Base-by-base conservation (phyloP, 164 flowering plant genomes). In the Cinnamomum micranthum region DNA sequence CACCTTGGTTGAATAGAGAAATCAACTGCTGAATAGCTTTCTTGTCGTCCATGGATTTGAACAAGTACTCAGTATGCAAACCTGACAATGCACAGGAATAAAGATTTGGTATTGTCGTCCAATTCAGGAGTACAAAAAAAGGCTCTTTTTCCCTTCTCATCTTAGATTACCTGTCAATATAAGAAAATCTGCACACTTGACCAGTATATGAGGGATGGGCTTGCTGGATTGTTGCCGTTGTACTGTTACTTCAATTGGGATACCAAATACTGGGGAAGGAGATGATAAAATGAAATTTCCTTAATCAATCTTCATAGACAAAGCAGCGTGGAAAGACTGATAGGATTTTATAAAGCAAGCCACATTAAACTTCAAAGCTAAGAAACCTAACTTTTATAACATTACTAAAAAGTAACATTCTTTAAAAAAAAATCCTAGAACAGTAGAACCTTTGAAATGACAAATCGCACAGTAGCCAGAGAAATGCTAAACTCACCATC, bases 101-200 rank as follows among this genome's bases (percentile, higher is more conserved):
- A 41, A 15, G 10, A 27, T 20, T 62, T 47, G 4, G 13, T 4
- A 19, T n/a, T 50, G n/a, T 20, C 19, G 1, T 70, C 69, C 27
- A 23, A 63, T 55, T 41, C 60, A 65, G 41, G 19, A 69, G 41
- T 20, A 41, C 10, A 6, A 23, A 23, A 4, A 69, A 69, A 31
- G 35, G n/a, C 13, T 9, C 9, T 25, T 73, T 6, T 12, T 76
- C 51, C 65, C 22, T 3, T 76, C 35, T 64, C 50, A 67, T 31
- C 47, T 41, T 50, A 70, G 55, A 65, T 80, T 71, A 94, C 98
- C 98, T 87, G 92, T 86, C 75, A 88, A 74, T 79, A 94, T 73
- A 63, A 94, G 96, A 83, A 79, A 85, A 86, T 94, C 98, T 22
- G 97, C 98, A 87, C 95, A 91, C 71, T 83, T 89, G 74, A 90